Evolutionary conservation across 768 basidiomycete species (phyloP).

Genomic region (Tulasnella sp.): DNA sequence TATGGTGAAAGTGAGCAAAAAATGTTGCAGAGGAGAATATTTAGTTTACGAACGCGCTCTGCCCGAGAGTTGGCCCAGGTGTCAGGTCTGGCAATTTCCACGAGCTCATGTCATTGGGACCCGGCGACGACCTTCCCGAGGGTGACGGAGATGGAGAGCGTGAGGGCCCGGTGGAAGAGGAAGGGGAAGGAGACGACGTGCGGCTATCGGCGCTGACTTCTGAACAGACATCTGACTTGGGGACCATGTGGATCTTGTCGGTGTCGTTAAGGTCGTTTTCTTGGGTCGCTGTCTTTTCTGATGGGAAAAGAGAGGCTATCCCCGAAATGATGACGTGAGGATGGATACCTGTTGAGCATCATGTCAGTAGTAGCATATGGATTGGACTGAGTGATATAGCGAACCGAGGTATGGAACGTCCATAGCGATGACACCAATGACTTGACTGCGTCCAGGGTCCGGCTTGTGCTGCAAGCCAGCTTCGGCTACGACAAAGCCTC

Average conservation of each 20-base stretch:
- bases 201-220: not conserved
- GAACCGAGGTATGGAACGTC: slow-evolving; percentile 21
- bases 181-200: not conserved
- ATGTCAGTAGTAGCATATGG: not conserved
- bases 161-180: not conserved
- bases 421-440: slow-evolving; percentile 19
- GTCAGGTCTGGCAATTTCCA: slow-evolving; percentile 13
- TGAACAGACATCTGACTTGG: not conserved
- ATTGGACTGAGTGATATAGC: not conserved
- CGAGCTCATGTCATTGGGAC: not conserved
- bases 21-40: not conserved
- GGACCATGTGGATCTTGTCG: slow-evolving; percentile 12
- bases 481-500: slow-evolving; percentile 19
- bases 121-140: not conserved
- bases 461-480: slow-evolving; percentile 8
- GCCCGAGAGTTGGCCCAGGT: slow-evolving; percentile 5
- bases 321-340: slow-evolving; percentile 22
- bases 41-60: not conserved
- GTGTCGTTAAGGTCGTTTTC: slow-evolving; percentile 17
- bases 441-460: not conserved
- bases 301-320: slow-evolving; percentile 17
- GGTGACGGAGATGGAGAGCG: not conserved
- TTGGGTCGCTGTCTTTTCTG: not conserved
- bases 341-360: slow-evolving; percentile 1
- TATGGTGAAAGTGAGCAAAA: not conserved